Base-by-base conservation (phyloP, 495 filamentous ascomycete genomes). In the Cetradonia linearis region DNA sequence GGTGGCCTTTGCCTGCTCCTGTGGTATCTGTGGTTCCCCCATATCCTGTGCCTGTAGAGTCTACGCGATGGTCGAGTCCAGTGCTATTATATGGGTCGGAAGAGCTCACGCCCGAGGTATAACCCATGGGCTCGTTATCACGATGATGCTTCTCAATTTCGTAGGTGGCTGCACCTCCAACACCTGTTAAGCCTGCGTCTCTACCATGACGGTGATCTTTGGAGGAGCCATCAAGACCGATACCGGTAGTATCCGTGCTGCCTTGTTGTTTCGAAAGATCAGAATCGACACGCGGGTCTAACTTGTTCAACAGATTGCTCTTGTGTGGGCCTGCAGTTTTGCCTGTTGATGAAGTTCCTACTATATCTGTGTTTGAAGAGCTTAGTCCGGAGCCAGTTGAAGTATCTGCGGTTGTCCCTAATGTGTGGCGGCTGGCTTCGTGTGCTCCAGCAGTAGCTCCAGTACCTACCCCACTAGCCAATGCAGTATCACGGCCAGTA, bases 261-360 rank as follows among this genome's bases (percentile, higher is more conserved):
- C 38, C 20, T 49, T 34, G 58, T 50, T 62, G 65, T 55, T 59
- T 60, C 14, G 65, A 66, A 18, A 60, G 46, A 65, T 65, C 63
- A 55, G 62, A 61, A 44, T 67, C 60, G 14, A 65, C 60, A 8
- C 60, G 56, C 7, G 65, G 65, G 65, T 81, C 79, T 50, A 66
- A 63, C 66, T 81, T 81, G 72, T 85, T 86, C 56, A 77, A 71
- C 16, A 82, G 14, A 58, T 80, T 73, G 31, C 75, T 80, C 47
- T 64, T 65, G 71, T 81, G 76, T 2, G 78, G 77, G 13, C 74
- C 72, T 46, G 66, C 62, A 42, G 70, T 78, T 58, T 66, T 60
- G 20, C 50, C 59, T 14, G 59, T 61, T 46, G 59, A 55, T 20
- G 50, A 38, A 18, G 25, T 25, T 42, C 30, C 59, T 46, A 7